phyloP scores from a whole-genome alignment of 495 filamentous ascomycete genomes.

The Penicillium nucicola region DNA sequence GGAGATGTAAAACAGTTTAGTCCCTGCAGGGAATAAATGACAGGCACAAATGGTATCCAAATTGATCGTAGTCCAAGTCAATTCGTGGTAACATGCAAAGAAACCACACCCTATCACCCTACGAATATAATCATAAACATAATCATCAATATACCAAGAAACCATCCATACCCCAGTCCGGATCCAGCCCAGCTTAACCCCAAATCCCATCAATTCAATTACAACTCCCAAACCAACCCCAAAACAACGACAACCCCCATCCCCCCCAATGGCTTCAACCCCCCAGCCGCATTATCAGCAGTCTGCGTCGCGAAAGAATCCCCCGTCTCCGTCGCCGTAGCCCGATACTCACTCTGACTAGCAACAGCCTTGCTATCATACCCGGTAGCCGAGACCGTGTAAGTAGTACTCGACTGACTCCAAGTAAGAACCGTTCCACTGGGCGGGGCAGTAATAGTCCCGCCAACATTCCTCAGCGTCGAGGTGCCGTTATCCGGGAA shows the following conservation, averaged over 20 bases:
- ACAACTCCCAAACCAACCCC: conserved; percentile 10
- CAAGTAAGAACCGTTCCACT: conserved; percentile 25
- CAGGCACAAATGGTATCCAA: not conserved
- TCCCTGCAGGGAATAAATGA: no score
- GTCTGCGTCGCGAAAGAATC: conserved; percentile 13
- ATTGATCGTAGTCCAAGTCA: not conserved
- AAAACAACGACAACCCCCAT: conserved; percentile 4
- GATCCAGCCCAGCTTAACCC: no score
- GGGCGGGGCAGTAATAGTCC: conserved; percentile 19
- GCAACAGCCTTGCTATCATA: conserved; percentile 21
- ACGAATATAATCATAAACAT: no score
- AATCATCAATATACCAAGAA: no score
- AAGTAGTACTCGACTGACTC: conserved; percentile 23
- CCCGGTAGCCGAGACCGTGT: conserved; percentile 24
- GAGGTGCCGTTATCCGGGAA: conserved; percentile 20
- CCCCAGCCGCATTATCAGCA: conserved; percentile 8
- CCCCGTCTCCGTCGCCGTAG: conserved; percentile 18
- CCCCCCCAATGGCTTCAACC: not conserved
- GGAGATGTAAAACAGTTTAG: no score
- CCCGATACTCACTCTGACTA: conserved; percentile 17
- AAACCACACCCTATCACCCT: no score
- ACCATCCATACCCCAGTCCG: not conserved
- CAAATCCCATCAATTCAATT: not conserved
- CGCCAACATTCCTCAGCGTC: conserved; percentile 20
- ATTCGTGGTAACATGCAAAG: no score